Evolutionary conservation across 2,329 filamentous ascomycete species (phyloP), one percentile per base, ranked within the genome.

Genomic region (Didymella segeticola): DNA sequence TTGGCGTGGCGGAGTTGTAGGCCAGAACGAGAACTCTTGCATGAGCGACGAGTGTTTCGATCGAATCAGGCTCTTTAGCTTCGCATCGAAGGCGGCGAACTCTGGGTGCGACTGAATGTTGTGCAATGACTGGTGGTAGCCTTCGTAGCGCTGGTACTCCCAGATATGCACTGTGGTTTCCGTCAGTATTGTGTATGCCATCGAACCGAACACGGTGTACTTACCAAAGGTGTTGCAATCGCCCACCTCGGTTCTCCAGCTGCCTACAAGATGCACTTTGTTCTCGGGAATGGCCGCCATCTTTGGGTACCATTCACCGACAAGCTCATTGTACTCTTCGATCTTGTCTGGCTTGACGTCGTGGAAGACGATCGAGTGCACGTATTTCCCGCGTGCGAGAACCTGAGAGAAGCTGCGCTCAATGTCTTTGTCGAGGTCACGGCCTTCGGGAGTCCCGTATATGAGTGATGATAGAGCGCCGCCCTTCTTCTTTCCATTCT

Each of bases 21-120:
- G 95, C 95, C 95, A 99, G 83, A 99, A 99, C 29, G 93, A 96
- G 78, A 99, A 99, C 77, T 99, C 95, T 76, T 99, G 95, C 95
- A 99, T 99, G 45, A 99, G 83, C 0, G 93, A 97, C 4, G 89
- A 89, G 64, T 88, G 86, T 81, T 96, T 98, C 60, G 86, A 86
- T 54, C 82, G 87, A 71, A 99, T 93, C 58, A 98, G 81, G n/a
- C 80, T 82, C 77, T 92, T 93, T 46, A 99, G 87, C 78, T 93
- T 90, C 59, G 80, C 80, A 73, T 96, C 91, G 72, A 97, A 97
- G 9, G 85, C 88, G 63, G 87, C 79, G 74, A 91, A 98, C 15
- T 92, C 91, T 59, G 91, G 89, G 68, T 96, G 91, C 65, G 83
- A 80, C 56, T 90, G 86, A 63, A 98, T 96, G 65, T 84, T 86